Evolutionary conservation across 371 early-diverging fungal species (phyloP).

Genomic region (Quaeritorhiza haematococci): DNA sequence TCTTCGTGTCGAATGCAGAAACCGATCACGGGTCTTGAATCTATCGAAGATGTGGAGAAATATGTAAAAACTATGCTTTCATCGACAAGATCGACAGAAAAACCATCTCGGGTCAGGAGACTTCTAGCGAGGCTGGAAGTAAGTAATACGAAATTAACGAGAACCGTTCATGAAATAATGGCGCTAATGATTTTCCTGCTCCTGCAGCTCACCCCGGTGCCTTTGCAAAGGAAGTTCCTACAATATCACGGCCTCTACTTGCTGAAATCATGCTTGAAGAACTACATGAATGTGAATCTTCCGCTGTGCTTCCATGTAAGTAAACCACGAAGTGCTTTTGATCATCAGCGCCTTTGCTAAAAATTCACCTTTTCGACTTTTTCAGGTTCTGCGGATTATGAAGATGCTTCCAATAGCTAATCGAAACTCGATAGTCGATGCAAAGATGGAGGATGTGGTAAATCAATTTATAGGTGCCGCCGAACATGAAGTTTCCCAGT

Average conservation of each 20-base stretch:
- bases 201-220: slow-evolving; percentile 6
- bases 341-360: not conserved
- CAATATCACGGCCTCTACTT: slow-evolving; percentile 34
- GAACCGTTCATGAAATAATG: not conserved
- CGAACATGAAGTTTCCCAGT: slow-evolving; percentile 8
- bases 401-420: slow-evolving; percentile 28
- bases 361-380: not conserved
- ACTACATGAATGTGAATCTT: slow-evolving; percentile 16
- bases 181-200: not conserved
- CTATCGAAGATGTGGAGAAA: slow-evolving; percentile 17
- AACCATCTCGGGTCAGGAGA: slow-evolving; percentile 1
- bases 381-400: slow-evolving; percentile 26
- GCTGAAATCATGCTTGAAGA: slow-evolving; percentile 21
- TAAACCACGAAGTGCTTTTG: not conserved
- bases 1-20: not conserved
- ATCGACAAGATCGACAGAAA: slow-evolving; percentile 5
- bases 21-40: slow-evolving; percentile 9
- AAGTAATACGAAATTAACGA: slow-evolving; percentile 22
- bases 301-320: slow-evolving; percentile 26
- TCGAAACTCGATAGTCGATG: slow-evolving; percentile 28
- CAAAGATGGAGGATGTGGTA: slow-evolving; percentile 28
- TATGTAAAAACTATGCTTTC: slow-evolving; percentile 19
- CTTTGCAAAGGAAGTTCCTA: slow-evolving; percentile 32
- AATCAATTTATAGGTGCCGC: slow-evolving; percentile 14
- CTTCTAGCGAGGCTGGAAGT: slow-evolving; percentile 11